Evolutionary conservation across 768 basidiomycete species (phyloP), one percentile per base, ranked within the genome.

Genomic region (Rhizopogon salebrosus): DNA sequence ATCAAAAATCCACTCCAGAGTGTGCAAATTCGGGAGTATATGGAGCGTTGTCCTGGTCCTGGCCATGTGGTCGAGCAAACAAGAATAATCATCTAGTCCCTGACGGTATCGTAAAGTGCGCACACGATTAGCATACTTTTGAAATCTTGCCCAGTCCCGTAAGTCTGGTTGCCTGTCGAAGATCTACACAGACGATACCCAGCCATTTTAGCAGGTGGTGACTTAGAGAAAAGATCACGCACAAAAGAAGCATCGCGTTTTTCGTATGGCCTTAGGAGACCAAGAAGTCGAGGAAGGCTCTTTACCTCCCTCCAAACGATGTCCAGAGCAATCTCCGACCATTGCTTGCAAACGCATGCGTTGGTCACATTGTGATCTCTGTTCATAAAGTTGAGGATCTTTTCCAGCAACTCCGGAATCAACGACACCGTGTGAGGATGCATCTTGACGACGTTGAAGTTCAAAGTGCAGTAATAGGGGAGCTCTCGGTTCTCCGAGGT

Each of bases 401-500:
- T 74, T 48, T 80, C 76, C 18, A 85, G 68, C 0, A 86, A 73
- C 62, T 86, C 84, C 1, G 84, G 80, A 20, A 84, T 82, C 24
- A 62, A 68, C 1, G 84, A 61, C 6, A 79, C 77, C 35, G 76
- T 57, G 27, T 46, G 43, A 22, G 29, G 43, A 20, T 31, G 43
- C 29, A 22, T 34, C 31, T 11, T 34, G 31, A 11, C 4, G 11
- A 13, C 11, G 31, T 34, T 34, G 11, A 34, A 34, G 31, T 34
- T 4, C 31, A 34, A n/a, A n/a, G n/a, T n/a, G n/a, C n/a, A 34
- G 31, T 34, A 34, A 34, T 34, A 34, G 31, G 31, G 31, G 31
- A 34, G 10, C 4, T 34, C 4, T 34, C n/a, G n/a, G n/a, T n/a
- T n/a, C n/a, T n/a, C n/a, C n/a, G n/a, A n/a, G n/a, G n/a, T n/a